Evolutionary conservation across 352 stramenopile species (phyloP), one percentile per base, ranked within the genome.

Genomic region (Elongisporangium senticosum): DNA sequence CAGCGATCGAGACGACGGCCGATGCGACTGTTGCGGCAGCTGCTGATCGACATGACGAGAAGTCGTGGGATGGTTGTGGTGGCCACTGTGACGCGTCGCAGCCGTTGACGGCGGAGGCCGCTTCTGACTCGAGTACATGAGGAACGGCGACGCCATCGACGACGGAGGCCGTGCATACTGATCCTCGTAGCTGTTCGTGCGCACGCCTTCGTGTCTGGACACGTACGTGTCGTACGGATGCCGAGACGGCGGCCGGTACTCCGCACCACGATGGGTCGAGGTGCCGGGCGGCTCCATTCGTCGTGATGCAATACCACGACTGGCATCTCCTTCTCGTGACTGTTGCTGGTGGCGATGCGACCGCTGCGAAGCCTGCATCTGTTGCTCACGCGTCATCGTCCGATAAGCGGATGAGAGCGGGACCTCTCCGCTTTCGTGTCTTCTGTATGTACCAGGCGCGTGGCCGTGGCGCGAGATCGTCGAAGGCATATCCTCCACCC

Each of bases 401-500:
- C 19, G 55, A 26, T 69, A 63, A 17, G 51, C 65, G 14, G 59
- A 68, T 37, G 60, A 59, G 3, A 59, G 53, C n/a, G 61, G 68
- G 48, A 60, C 26, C 14, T 51, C 37, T 47, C 17, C 21, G 59
- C 15, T 26, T 48, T 11, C 24, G 54, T 20, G 49, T 61, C 14
- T 56, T 61, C 14, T 60, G 22, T 59, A 51, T 11, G 56, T 51
- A 21, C 55, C 58, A 21, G 43, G 51, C 40, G n/a, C 57, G 63
- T 53, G 55, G 47, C 64, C 72, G 37, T 49, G 47, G 24, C 56
- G 70, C 21, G 63, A 71, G 22, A 28, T 55, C n/a, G 62, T 75
- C 17, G 68, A 61, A 26, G 68, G 65, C 64, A 77, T 72, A 20
- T 75, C 70, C 37, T 81, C 74, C 43, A 84, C 24, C 14, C 67